Percentiles rank a stretch among this genome's conserved stretches.
Evolutionary conservation across 306 rosid genomes (phyloP).

Genomic region (Alnus glutinosa): DNA sequence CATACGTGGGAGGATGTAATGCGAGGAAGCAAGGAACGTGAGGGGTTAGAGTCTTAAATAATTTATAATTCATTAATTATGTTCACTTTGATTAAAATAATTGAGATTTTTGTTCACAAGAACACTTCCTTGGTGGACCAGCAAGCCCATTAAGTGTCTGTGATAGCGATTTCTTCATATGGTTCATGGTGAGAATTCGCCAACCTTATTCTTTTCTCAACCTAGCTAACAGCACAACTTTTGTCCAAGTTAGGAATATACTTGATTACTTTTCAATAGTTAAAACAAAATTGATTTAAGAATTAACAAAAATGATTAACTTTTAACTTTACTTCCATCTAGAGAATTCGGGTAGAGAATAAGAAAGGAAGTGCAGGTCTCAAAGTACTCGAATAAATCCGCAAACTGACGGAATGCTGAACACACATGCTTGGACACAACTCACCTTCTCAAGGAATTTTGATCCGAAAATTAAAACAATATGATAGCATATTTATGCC

Average conservation of each 20-base stretch:
- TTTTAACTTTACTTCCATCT: not conserved
- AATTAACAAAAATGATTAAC: not conserved
- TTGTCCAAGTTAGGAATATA: not conserved
- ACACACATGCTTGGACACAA: too few species aligned
- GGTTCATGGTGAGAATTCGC: constrained; percentile 35
- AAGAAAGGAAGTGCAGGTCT: too few species aligned
- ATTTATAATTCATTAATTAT: not conserved
- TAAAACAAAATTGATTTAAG: not conserved
- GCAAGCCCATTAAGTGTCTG: constrained; percentile 23
- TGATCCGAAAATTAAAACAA: too few species aligned
- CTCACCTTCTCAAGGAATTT: too few species aligned
- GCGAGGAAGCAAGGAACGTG: not conserved
- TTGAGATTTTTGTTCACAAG: constrained; percentile 18
- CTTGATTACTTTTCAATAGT: not conserved
- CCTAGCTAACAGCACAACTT: not conserved
- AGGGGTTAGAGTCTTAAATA: not conserved
- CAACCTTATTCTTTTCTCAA: constrained; percentile 9
- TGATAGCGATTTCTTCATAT: constrained; percentile 35
- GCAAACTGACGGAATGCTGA: too few species aligned
- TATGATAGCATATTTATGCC: too few species aligned
- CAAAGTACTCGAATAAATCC: too few species aligned
- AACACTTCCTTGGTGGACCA: constrained; percentile 32
- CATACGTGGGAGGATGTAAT: not conserved
- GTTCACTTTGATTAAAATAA: constrained; percentile 8
- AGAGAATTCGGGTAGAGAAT: too few species aligned